Conservation (phyloP, 257 asterid species). For the Jasminum sambac region DNA sequence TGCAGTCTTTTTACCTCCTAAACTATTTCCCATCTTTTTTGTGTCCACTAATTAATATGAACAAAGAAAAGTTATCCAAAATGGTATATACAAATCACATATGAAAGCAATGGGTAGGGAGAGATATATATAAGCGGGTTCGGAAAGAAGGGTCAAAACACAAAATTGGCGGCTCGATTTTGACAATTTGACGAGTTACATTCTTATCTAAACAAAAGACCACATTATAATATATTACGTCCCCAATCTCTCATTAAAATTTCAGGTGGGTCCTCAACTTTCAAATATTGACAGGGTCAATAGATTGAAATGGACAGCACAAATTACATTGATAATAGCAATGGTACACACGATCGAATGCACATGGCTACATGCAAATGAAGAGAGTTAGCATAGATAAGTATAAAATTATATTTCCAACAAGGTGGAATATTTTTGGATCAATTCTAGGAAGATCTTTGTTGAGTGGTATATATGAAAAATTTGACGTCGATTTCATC, state of each 20-base stretch:
- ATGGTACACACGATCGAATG: too few relatives aligned
- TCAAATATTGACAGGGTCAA: too few relatives aligned
- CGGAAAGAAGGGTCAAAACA: constrained; percentile 24
- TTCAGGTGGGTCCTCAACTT: neutral
- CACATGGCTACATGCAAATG: too few relatives aligned
- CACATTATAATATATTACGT: neutral
- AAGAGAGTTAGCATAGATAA: too few relatives aligned
- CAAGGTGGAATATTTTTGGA: too few relatives aligned
- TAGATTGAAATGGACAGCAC: too few relatives aligned
- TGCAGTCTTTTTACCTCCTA: constrained; percentile 58
- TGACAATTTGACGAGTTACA: constrained; percentile 27
- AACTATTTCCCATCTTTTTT: constrained; percentile 69
- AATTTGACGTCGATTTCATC: too few relatives aligned
- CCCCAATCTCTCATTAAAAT: neutral
- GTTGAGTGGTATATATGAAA: too few relatives aligned
- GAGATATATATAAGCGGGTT: constrained; percentile 20
- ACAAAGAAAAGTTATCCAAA: neutral
- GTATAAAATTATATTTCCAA: too few relatives aligned
- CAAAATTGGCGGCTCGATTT: constrained; percentile 25
- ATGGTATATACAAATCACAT: neutral
- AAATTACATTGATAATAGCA: too few relatives aligned
- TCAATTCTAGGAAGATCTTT: too few relatives aligned
- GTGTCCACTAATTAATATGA: neutral
- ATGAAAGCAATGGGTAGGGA: constrained; percentile 8
- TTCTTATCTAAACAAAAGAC: neutral